Evolutionary conservation across 768 basidiomycete species (phyloP).

Genomic region (Floccularia luteovirens): DNA sequence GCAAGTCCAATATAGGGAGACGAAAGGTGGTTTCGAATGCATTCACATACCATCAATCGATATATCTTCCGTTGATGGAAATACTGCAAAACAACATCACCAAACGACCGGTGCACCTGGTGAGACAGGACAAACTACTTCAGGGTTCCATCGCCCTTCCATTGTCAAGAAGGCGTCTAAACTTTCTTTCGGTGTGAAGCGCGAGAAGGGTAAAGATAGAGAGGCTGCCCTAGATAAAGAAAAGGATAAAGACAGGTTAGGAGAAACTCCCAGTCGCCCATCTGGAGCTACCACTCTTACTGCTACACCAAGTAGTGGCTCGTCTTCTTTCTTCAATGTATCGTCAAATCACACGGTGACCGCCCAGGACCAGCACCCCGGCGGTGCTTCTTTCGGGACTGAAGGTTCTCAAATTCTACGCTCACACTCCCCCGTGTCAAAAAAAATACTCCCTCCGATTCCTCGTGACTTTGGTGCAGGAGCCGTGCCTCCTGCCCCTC

Average conservation of each 20-base stretch:
- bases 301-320: constrained; percentile 67
- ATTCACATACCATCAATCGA: constrained; percentile 94
- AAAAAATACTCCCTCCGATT: constrained; percentile 71
- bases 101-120: constrained; percentile 34
- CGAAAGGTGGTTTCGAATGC: constrained; percentile 90
- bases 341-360: constrained; percentile 40
- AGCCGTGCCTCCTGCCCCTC: constrained; percentile 17
- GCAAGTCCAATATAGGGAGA: constrained; percentile 92
- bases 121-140: constrained; percentile 33
- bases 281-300: constrained; percentile 43
- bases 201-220: constrained; percentile 45
- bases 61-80: constrained; percentile 57
- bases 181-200: constrained; percentile 63
- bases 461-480: constrained; percentile 66
- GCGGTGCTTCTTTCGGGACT: constrained; percentile 2
- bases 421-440: constrained; percentile 30
- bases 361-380: constrained; percentile 9
- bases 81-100: constrained; percentile 22
- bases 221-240: constrained; percentile 37
- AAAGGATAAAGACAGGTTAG: constrained; percentile 27
- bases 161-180: constrained; percentile 73
- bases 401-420: constrained; percentile 17
- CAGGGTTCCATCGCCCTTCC: constrained; percentile 34
- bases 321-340: constrained; percentile 84
- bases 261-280: constrained; percentile 25